Evolutionary conservation across 78 protist genomes (phyloP), one percentile per base, ranked within the genome.

Genomic region (Dictyostelium capitatum): DNA sequence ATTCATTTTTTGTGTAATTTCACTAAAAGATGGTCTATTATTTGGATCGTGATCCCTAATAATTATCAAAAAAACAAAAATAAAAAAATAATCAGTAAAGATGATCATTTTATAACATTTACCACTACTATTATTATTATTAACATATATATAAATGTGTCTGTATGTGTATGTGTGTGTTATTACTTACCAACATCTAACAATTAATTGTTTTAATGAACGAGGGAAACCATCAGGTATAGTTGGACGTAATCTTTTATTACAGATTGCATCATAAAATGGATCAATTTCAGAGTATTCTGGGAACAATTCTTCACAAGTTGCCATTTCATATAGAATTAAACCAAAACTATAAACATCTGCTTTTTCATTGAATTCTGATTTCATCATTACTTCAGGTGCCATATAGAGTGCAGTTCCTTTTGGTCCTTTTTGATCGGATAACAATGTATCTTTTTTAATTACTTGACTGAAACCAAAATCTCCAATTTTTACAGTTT

Each of bases 291-390:
- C 92, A 46, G 82, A 69, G 11, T 84, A 85, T 4, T 93, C 94
- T 70, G 89, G 92, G 80, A 82, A 93, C 57, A 89, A 57, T 54
- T 93, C 96, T 37, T 93, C 87, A 43, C 91, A 80, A 37, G 96
- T 93, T 46, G 91, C 94, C 74, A 93, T 48, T 17, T 82, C 89
- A 70, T 89, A 74, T 11, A 93, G 75, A 46, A 83, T 87, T 56
- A 93, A 64, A n/a, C 96, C 96, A 81, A 93, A 93, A 69, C 94
- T 87, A 81, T 93, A 93, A 19, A 93, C 91, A 77, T 93, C 96
- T 14, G 94, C 91, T 43, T 93, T 93, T 43, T 93, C 96, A 81
- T 83, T 87, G 62, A 93, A 93, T 37, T 81, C 90, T 28, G 77
- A 73, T 62, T 82, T 82, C 96, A 80, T 77, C 95, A 95, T 90